Evolutionary conservation across 2,329 filamentous ascomycete species (phyloP).

Genomic region (Phialophora tarda): DNA sequence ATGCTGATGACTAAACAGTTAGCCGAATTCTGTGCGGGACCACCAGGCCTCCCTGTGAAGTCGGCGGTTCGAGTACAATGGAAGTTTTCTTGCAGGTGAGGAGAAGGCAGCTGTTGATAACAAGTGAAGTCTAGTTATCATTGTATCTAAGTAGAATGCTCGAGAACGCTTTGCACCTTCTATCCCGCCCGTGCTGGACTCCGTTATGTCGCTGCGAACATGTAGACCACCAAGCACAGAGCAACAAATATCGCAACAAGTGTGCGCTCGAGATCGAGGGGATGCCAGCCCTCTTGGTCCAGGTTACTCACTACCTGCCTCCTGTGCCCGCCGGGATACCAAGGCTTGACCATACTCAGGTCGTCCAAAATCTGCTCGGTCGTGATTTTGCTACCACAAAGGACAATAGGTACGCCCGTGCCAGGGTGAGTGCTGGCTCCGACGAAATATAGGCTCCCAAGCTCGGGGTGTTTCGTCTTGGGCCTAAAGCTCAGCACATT

Average conservation of each 20-base stretch:
- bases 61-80: background rate
- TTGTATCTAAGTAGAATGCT: background rate
- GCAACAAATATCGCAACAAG: constrained; percentile 14
- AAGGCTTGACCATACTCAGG: constrained; percentile 49
- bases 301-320: constrained; percentile 34
- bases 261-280: constrained; percentile 28
- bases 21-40: background rate
- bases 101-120: background rate
- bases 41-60: background rate
- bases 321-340: constrained; percentile 41
- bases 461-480: constrained; percentile 41
- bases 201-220: constrained; percentile 3
- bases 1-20: constrained; percentile 1
- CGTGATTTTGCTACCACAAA: constrained; percentile 71
- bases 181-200: background rate
- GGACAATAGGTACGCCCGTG: constrained; percentile 74
- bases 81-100: background rate
- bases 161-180: background rate
- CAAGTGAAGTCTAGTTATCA: background rate
- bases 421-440: constrained; percentile 77
- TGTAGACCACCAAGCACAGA: constrained; percentile 25
- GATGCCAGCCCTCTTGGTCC: constrained; percentile 30
- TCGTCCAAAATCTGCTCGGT: constrained; percentile 58
- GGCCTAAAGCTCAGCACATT: constrained; percentile 47
- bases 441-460: constrained; percentile 67